Conservation (phyloP, 2,329 filamentous ascomycete species). For the Gaeumannomyces tritici region DNA sequence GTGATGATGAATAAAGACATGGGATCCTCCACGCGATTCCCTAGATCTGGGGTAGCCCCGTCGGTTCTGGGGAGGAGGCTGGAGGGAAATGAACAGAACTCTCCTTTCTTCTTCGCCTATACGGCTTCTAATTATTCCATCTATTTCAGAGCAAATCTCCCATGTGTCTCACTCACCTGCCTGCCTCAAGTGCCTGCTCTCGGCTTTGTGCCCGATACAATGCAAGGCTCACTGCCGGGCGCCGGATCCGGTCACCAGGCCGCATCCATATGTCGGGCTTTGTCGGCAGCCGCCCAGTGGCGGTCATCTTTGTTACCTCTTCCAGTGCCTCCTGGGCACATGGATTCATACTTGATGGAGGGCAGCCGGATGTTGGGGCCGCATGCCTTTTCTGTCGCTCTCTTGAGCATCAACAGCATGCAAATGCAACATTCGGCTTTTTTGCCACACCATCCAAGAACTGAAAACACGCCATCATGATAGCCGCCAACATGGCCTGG, state of each 20-base stretch:
- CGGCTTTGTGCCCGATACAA: not conserved
- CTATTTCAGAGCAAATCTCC: not conserved
- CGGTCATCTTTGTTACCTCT: not conserved
- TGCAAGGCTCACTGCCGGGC: not conserved
- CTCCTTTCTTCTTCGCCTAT: not conserved
- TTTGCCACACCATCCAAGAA: not conserved
- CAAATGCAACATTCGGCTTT: not conserved
- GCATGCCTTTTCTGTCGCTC: not conserved
- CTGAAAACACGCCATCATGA: not conserved
- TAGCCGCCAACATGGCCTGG: not conserved
- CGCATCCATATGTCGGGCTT: not conserved
- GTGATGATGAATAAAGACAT: not conserved
- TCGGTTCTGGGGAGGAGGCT: too few species aligned
- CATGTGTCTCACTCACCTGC: not conserved
- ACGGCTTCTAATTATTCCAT: not conserved
- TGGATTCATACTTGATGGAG: not conserved
- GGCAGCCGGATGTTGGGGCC: not conserved
- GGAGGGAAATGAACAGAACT: not conserved
- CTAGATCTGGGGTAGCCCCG: not conserved
- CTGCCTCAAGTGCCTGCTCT: too few species aligned
- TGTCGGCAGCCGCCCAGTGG: not conserved
- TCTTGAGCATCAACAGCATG: not conserved
- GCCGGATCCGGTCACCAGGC: constrained; percentile 1
- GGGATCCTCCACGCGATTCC: not conserved
- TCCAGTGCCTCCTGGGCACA: not conserved